Conservation (phyloP, 2,329 filamentous ascomycete genomes). For the Trichoderma citrinoviride region DNA sequence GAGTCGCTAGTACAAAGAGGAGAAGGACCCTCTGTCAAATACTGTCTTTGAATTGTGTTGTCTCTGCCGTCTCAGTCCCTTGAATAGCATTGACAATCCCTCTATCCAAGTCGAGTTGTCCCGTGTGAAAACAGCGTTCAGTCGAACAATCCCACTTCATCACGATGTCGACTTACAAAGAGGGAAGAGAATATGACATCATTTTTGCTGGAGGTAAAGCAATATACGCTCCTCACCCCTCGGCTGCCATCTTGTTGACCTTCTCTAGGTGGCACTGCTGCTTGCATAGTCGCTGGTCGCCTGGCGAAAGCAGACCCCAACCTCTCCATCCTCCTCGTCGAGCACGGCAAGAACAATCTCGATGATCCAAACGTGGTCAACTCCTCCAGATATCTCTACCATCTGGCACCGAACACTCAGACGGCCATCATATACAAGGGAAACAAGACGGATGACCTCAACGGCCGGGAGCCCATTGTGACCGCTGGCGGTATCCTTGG, state of each 20-base stretch:
- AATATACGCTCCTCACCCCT: background rate
- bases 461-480: slow-evolving; percentile 27
- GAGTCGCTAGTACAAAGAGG: no score
- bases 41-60: background rate
- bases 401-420: slow-evolving; percentile 27
- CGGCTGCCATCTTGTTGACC: background rate
- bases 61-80: background rate
- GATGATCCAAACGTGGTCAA: slow-evolving; percentile 29
- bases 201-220: slow-evolving; percentile 27
- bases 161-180: slow-evolving; percentile 23
- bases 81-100: background rate
- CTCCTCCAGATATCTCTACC: slow-evolving; percentile 26
- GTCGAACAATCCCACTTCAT: background rate
- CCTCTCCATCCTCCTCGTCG: slow-evolving; percentile 31
- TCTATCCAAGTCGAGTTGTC: background rate
- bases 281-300: slow-evolving; percentile 30
- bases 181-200: slow-evolving; percentile 26
- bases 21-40: no score
- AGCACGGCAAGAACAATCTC: slow-evolving; percentile 31
- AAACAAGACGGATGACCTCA: slow-evolving; percentile 28
- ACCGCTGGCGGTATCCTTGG: slow-evolving; percentile 32
- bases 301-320: slow-evolving; percentile 29
- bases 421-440: slow-evolving; percentile 28
- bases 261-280: slow-evolving; percentile 28
- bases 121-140: no score